Evolutionary conservation across 345 rosid genomes (phyloP), one percentile per base, ranked within the genome.

Genomic region (Salix viminalis): DNA sequence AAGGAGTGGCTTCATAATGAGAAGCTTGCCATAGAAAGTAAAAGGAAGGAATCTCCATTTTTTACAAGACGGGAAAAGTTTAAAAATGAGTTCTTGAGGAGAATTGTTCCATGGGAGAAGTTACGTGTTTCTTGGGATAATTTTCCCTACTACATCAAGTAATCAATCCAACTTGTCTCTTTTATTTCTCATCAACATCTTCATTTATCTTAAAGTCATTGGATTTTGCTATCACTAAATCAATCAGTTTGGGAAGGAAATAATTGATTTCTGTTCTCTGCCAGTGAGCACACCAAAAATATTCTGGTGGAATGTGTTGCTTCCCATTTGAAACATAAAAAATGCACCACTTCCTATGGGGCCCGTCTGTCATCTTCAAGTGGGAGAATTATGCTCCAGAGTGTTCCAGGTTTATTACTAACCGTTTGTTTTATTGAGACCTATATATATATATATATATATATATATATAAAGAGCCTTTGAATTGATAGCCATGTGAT

Each of bases 81-180:
- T 84, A 94, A 85, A 86, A 88, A 81, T 23, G 97, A 92, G 74
- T 88, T 93, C 76, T 76, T 88, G 74, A 82, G 98, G 81, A 91
- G 97, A 80, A 79, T 94, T 74, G 85, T 93, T 73, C 97, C 97
- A 21, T 96, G 99, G 98, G 97, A 93, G 80, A 90, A 88, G 76
- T 88, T 93, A 69, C 91, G 83, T 71, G 88, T 96, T 81, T 96
- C 99, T 6, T 94, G 92, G 98, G 95, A 94, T 69, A 89, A 87
- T 72, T 96, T 96, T 83, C 99, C 99, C 37, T 96, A 94, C 82
- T 79, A 92, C 79, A 86, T 96, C 67, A 89, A 94, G 99, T 96
- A 92, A 93, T 66, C 79, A 56, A 73, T 19, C 61, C 13, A 2
- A 21, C 61, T 19, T 19, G 39, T 54, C 41, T n/a, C 72, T 70